Conservation (phyloP, 2,329 filamentous ascomycete genomes). For the Neopestalotiopsis clavispora region DNA sequence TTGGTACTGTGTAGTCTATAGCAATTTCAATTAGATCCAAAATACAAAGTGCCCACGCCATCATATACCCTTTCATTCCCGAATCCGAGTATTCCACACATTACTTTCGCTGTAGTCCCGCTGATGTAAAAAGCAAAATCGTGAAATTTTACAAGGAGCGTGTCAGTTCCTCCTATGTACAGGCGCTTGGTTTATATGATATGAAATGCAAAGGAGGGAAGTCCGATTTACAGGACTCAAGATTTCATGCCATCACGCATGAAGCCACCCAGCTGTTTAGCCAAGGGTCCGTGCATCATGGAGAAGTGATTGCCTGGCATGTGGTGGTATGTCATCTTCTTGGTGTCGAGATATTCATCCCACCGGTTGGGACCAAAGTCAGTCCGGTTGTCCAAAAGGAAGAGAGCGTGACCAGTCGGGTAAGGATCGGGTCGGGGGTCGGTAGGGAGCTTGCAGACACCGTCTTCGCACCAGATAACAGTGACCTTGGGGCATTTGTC, state of each 20-base stretch:
- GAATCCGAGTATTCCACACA: background rate
- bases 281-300: constrained; percentile 70
- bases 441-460: constrained; percentile 69
- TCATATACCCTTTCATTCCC: background rate
- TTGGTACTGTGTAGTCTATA: background rate
- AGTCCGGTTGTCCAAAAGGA: constrained; percentile 74
- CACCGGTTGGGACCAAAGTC: constrained; percentile 75
- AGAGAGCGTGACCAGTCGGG: constrained; percentile 65
- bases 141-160: constrained; percentile 10
- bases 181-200: background rate
- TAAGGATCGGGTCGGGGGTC: constrained; percentile 69
- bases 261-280: constrained; percentile 36
- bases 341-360: constrained; percentile 66
- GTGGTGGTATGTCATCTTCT: constrained; percentile 67
- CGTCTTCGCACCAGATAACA: constrained; percentile 75
- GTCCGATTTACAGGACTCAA: background rate
- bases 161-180: background rate
- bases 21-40: background rate
- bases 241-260: constrained; percentile 34
- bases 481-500: constrained; percentile 65
- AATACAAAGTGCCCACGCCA: background rate
- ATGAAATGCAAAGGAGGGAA: constrained; percentile 5
- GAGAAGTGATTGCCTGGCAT: constrained; percentile 78
- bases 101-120: background rate
- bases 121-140: background rate